Conservation (phyloP, 805 yeast species). For the Cyberlindnera euphorbiae region DNA sequence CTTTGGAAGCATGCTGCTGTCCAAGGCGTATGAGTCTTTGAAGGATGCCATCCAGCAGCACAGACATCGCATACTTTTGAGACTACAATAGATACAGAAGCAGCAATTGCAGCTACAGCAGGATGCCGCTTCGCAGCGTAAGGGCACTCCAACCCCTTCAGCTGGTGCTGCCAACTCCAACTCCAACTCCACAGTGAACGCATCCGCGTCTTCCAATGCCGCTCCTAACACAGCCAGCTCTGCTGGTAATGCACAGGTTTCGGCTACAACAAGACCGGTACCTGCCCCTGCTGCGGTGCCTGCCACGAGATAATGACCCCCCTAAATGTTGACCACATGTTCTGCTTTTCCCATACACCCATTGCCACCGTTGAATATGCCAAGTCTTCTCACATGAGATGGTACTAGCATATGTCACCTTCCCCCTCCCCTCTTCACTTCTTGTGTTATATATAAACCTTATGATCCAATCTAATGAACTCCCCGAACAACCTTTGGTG, state of each 20-base stretch:
- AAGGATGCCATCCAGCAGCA: constrained; percentile 73
- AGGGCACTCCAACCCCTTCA: neutral
- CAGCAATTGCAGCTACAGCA: constrained; percentile 3
- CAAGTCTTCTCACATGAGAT: too few relatives aligned
- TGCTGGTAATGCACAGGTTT: too few relatives aligned
- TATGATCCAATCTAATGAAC: too few relatives aligned
- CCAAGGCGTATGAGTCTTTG: constrained; percentile 78
- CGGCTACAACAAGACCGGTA: too few relatives aligned
- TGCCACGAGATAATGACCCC: neutral
- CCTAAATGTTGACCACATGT: neutral
- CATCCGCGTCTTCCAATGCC: too few relatives aligned
- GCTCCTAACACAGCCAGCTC: too few relatives aligned
- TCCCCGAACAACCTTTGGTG: too few relatives aligned
- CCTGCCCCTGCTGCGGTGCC: too few relatives aligned
- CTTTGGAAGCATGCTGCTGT: constrained; percentile 85
- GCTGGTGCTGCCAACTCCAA: neutral
- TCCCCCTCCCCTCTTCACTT: neutral
- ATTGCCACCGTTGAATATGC: too few relatives aligned
- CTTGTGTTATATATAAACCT: constrained; percentile 2
- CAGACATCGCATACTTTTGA: constrained; percentile 10
- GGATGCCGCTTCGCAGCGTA: constrained; percentile 1
- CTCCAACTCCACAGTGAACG: neutral
- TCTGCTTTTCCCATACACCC: too few relatives aligned
- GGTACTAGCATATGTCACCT: too few relatives aligned
- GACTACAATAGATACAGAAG: constrained; percentile 10